These are phyloP conservation scores for Adenanthera pavonina DNA, from an alignment of 306 rosid genomes.

Conservation along the genomic window DNA sequence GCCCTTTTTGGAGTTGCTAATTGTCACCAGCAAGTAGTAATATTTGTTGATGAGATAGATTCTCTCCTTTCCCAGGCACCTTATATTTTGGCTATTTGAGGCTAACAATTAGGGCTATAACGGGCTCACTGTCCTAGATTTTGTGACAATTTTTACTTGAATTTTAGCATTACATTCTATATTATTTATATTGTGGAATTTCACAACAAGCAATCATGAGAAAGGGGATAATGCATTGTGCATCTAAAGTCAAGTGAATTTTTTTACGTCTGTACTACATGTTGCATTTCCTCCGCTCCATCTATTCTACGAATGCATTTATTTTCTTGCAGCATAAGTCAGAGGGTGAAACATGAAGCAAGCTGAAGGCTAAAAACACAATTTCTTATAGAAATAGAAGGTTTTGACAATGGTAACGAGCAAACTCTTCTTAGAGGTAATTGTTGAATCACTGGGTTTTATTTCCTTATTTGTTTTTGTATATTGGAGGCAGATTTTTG, in stretches of 20 bases:
- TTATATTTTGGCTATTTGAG: conserved; percentile 33
- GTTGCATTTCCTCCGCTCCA: background rate
- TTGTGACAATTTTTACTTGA: too few species aligned
- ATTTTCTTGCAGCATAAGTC: conserved; percentile 78
- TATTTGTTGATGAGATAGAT: conserved; percentile 97
- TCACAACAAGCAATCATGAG: conserved; percentile 17
- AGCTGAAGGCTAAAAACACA: conserved; percentile 96
- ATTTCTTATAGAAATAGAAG: conserved; percentile 99
- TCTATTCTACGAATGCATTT: conserved; percentile 27
- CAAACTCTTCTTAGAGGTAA: conserved; percentile 91
- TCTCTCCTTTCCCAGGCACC: conserved; percentile 95
- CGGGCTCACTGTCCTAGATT: background rate
- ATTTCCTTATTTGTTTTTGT: conserved; percentile 20
- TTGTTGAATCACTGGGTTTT: conserved; percentile 29
- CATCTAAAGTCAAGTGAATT: conserved; percentile 25
- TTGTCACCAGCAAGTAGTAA: conserved; percentile 98
- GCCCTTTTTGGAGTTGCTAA: conserved; percentile 96
- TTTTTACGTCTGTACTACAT: background rate
- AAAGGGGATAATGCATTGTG: background rate
- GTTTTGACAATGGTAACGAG: conserved; percentile 84
- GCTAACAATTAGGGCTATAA: conserved; percentile 1
- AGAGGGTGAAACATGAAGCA: conserved; percentile 95
- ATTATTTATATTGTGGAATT: conserved; percentile 18
- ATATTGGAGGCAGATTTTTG: background rate
- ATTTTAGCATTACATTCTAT: background rate